Evolutionary conservation across 352 stramenopile genomes (phyloP).

Genomic region (Thraustochytrium striatum): DNA sequence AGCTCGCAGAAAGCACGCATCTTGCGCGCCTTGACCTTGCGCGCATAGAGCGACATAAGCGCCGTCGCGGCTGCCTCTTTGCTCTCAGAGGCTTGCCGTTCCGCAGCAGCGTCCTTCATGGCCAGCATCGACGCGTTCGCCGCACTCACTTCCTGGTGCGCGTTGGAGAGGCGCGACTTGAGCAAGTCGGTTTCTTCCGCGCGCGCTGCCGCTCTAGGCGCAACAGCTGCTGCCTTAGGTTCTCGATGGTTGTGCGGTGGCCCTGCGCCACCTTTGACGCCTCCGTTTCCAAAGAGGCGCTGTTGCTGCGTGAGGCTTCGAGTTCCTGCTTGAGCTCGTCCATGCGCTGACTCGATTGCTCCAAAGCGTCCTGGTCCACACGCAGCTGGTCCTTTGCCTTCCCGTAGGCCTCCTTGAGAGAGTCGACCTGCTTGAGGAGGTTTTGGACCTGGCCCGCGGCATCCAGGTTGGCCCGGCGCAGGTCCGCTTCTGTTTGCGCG

Average conservation of each 20-base stretch:
- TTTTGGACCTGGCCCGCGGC: not conserved
- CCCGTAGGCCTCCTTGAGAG: not conserved
- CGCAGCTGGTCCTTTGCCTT: slow-evolving; percentile 29
- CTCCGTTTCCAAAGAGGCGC: not conserved
- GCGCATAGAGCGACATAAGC: too few relatives aligned
- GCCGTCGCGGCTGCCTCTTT: not conserved
- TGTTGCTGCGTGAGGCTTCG: not conserved
- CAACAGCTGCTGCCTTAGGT: not conserved
- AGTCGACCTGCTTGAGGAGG: not conserved
- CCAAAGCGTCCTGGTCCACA: slow-evolving; percentile 1
- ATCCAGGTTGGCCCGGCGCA: slow-evolving; percentile 12
- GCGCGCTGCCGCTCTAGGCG: not conserved
- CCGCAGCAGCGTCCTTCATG: not conserved
- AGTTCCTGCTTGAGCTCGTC: slow-evolving; percentile 22
- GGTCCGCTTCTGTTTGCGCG: not conserved
- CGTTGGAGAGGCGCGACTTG: not conserved
- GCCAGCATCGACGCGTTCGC: slow-evolving; percentile 17
- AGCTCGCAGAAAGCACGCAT: too few relatives aligned
- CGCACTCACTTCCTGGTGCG: slow-evolving; percentile 11
- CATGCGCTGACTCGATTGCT: not conserved
- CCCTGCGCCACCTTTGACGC: not conserved
- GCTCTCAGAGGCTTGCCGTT: not conserved
- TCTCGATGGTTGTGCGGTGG: not conserved
- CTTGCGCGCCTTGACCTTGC: too few relatives aligned
- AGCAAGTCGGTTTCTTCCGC: not conserved